Percentiles rank a stretch among this genome's conserved stretches.
Evolutionary conservation across 2,329 filamentous ascomycete genomes (phyloP).

Genomic region (Pyrenochaeta sp.): DNA sequence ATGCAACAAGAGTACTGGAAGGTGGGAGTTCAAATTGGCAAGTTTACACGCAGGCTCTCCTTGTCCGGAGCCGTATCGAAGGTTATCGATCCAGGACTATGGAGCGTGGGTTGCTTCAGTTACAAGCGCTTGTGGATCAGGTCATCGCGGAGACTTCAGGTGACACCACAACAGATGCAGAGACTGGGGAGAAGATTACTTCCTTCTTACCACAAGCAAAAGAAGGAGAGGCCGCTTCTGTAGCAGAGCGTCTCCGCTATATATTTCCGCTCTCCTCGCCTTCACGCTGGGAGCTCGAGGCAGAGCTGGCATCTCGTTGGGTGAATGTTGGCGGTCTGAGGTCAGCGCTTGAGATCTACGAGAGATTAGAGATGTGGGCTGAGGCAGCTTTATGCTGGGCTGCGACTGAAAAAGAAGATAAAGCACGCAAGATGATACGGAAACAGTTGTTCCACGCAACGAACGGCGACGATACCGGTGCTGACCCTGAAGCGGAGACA

Average conservation of each 20-base stretch:
- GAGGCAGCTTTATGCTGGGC: slow-evolving; percentile 93
- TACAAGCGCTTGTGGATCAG: slow-evolving; percentile 95
- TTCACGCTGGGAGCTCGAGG: slow-evolving; percentile 91
- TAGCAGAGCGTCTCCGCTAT: slow-evolving; percentile 79
- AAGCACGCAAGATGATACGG: slow-evolving; percentile 78
- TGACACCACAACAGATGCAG: slow-evolving; percentile 31
- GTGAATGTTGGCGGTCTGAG: slow-evolving; percentile 84
- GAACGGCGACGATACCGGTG: slow-evolving; percentile 49
- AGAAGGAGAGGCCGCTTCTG: slow-evolving; percentile 78
- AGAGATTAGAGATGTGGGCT: slow-evolving; percentile 90
- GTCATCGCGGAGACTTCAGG: slow-evolving; percentile 83
- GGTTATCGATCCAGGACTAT: slow-evolving; percentile 85
- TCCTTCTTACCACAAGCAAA: slow-evolving; percentile 84
- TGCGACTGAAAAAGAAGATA: slow-evolving; percentile 79
- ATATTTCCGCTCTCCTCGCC: slow-evolving; percentile 85
- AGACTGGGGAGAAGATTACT: slow-evolving; percentile 61
- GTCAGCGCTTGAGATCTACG: slow-evolving; percentile 95
- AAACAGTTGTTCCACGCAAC: slow-evolving; percentile 80
- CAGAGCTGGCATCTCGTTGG: slow-evolving; percentile 94
- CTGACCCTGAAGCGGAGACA: slow-evolving; percentile 56
- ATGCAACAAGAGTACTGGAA: slow-evolving; percentile 84
- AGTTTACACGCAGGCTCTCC: slow-evolving; percentile 90
- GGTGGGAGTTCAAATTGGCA: slow-evolving; percentile 97
- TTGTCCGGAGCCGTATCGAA: slow-evolving; percentile 90
- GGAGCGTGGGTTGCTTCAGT: slow-evolving; percentile 87